Percentiles rank a stretch among this genome's conserved stretches.
phyloP scores from a whole-genome alignment of 371 early-diverging fungal species.

The Syncephalastrum sp. region DNA sequence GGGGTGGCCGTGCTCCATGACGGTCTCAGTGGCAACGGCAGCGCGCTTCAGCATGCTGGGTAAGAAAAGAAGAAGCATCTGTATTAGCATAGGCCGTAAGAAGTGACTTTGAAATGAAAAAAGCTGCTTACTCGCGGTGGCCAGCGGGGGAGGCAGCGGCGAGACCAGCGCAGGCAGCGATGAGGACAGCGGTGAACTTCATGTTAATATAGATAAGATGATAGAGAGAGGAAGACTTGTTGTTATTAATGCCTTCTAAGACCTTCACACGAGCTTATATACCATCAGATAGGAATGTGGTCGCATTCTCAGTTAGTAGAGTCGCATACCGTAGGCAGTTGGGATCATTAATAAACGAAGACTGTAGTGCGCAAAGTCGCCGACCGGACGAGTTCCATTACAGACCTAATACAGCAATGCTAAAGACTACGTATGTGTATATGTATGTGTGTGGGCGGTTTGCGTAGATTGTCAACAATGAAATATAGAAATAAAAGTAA shows the following conservation, averaged over 20 bases:
- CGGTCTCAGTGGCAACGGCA: constrained; percentile 6
- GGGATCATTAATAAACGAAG: background rate
- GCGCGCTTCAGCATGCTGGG: background rate
- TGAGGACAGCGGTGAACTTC: constrained; percentile 3
- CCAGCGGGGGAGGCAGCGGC: constrained; percentile 7
- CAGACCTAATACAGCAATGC: no score
- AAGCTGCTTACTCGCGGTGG: constrained; percentile 2
- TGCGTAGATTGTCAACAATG: no score
- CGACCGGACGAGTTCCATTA: no score
- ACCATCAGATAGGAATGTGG: constrained; percentile 1
- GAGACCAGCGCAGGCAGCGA: constrained; percentile 4
- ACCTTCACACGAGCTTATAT: background rate
- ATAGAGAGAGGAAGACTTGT: no score
- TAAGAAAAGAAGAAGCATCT: background rate
- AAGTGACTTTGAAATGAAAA: background rate
- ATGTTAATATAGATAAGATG: background rate
- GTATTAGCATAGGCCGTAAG: background rate
- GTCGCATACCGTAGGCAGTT: constrained; percentile 5
- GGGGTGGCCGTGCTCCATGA: background rate
- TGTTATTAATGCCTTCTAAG: background rate
- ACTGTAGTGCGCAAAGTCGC: background rate
- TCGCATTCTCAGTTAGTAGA: no score
- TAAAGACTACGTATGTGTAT: no score
- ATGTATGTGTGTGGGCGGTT: no score
- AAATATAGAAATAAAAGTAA: no score